These are phyloP conservation scores for Metroxylon sagu DNA, from an alignment of 176 grass and related monocot genomes.

Conservation along the genomic window DNA sequence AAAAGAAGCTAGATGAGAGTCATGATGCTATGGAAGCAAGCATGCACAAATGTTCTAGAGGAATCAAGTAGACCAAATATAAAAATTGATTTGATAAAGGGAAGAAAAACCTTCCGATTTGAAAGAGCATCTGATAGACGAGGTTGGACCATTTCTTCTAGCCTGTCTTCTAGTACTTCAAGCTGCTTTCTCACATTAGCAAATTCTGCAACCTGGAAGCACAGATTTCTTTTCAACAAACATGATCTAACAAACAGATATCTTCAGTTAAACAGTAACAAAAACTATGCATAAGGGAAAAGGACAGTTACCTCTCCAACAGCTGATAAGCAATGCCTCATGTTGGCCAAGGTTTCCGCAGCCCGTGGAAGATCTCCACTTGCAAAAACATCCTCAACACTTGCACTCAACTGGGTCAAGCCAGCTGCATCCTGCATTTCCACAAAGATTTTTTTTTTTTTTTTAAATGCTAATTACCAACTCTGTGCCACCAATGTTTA, in stretches of 20 bases:
- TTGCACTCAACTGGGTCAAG: constrained; percentile 85
- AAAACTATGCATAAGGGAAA: background rate
- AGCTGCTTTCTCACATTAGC: constrained; percentile 98
- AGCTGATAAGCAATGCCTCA: constrained; percentile 99
- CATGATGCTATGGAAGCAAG: no score
- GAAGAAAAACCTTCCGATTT: constrained; percentile 72
- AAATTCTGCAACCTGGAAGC: constrained; percentile 90
- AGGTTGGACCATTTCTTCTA: constrained; percentile 95
- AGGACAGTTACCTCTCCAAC: constrained; percentile 63
- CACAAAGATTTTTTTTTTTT: no score
- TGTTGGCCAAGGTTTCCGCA: constrained; percentile 93
- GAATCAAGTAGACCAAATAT: no score
- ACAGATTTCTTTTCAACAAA: constrained; percentile 12
- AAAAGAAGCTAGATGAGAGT: no score
- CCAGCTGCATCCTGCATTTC: constrained; percentile 78
- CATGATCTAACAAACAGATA: background rate
- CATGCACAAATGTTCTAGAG: no score
- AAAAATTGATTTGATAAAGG: no score
- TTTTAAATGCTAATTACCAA: no score
- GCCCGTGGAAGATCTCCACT: constrained; percentile 90
- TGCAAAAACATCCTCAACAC: constrained; percentile 99
- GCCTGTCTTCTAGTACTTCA: constrained; percentile 91
- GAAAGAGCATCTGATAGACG: constrained; percentile 80
- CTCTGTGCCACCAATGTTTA: no score
- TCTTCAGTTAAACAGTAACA: no score